Base-by-base conservation (phyloP, 805 yeast genomes). In the Candida jianshihensis region DNA sequence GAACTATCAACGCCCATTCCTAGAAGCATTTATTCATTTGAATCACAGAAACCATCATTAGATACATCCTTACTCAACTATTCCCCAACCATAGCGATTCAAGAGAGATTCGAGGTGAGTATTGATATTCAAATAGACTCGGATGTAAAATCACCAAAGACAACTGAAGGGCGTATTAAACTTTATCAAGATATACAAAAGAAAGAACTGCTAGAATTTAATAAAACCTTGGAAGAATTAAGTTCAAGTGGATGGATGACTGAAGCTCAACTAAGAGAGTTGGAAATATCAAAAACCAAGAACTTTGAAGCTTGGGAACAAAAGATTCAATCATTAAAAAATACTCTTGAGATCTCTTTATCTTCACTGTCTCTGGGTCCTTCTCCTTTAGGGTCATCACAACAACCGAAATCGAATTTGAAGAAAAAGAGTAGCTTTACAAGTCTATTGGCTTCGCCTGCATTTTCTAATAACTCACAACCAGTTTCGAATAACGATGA, bases 231-330 rank as follows among this genome's bases (percentile, higher is more conserved):
- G 15, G 25, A 36, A 16, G 38, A 42, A 26, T 29, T 51, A 12
- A 40, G 40, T 32, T 35, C 38, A n/a, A 39, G 54, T 37, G 56
- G 56, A 5, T 51, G 56, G 56, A 39, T 49, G 49, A 49, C 47
- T 19, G 41, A 40, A 14, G 35, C 28, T 15, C 54, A 51, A 33
- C 15, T 48, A 1, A 11, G n/a, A 8, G 39, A 42, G 20, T 20
- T 51, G 7, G 47, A 48, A 25, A 33, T 27, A 8, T 44, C 53
- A 10, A 44, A 44, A 17, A 35, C 31, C 12, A 47, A 44, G 26
- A 49, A 51, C 27, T 48, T 47, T 41, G 36, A 36, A 6, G 41
- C 46, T n/a, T 51, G 56, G 56, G 53, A 49, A 7, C 20, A 22
- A 3, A 51, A 49, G 33, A 40, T 51, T 4, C 34, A 42, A 27